Evolutionary conservation across 1,284 basidiomycete genomes (phyloP), one percentile per base, ranked within the genome.

Genomic region (Cutaneotrichosporon sp.): DNA sequence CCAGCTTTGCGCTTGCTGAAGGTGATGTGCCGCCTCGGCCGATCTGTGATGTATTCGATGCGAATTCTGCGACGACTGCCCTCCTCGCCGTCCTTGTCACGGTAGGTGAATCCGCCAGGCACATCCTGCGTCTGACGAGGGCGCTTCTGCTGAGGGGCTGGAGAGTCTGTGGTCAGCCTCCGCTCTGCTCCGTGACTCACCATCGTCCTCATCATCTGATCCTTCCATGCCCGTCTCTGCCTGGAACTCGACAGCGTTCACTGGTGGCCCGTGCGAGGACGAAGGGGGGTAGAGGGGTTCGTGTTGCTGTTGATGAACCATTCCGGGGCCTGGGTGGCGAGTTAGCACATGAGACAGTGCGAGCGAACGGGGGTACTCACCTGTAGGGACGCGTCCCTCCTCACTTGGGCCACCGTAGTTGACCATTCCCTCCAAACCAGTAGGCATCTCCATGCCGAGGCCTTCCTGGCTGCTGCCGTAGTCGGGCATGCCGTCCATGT

Each of bases 1-100:
- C 93, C 95, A 75, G 95, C 94, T 85, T 98, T 98, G 82, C 95
- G 89, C 87, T 99, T 99, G 82, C 90, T 93, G 86, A 99, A 99
- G 69, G 95, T 98, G 83, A 99, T 98, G 84, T 98, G 95, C 83
- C 95, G 87, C 81, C 95, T 87, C 77, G 92, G 93, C 86, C 97
- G 97, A 84, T 99, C 95, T 81, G 94, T 89, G 81, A 99, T 99
- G 84, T 97, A 99, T 83, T 98, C 95, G 82, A 99, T 99, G 86
- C 95, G 92, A 83, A 99, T 98, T 87, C 98, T 98, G 73, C 95
- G 85, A 70, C 95, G 85, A 70, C 95, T 84, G 59, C 93, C 92
- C 3, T 81, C 78, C 62, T 81, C 79, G 50, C 75, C 76, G 59
- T 83, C 81, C 64, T 80, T 78, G 62, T 78, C 78, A 20, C 74